Evolutionary conservation across 345 rosid species (phyloP).

Genomic region (Eucalyptus caleyi): DNA sequence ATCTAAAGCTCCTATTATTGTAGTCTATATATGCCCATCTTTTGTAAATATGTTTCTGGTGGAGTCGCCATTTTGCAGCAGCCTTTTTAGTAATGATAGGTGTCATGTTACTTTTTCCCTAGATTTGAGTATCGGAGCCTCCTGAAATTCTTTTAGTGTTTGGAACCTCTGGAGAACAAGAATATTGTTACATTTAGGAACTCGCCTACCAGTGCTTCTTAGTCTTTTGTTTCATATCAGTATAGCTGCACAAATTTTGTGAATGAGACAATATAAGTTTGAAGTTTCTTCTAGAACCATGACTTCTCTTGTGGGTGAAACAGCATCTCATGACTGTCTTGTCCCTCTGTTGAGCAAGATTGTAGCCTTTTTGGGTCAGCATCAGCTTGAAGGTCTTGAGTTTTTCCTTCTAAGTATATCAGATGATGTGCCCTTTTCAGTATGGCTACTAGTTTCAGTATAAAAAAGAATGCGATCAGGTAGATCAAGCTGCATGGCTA

Average conservation of each 20-base stretch:
- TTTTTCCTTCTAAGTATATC: background rate
- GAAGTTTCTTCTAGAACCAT: background rate
- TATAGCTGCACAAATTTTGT: background rate
- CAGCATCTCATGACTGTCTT: background rate
- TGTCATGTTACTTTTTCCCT: background rate
- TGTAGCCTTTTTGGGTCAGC: background rate
- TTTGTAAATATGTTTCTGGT: background rate
- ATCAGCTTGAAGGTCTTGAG: background rate
- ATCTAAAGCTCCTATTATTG: background rate
- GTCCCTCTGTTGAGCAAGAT: background rate
- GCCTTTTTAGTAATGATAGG: background rate
- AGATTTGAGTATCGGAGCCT: background rate
- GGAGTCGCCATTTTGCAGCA: background rate
- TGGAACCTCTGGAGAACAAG: background rate
- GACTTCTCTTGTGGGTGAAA: background rate
- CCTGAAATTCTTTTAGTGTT: background rate
- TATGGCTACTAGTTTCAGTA: background rate
- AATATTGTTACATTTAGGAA: background rate
- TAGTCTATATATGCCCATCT: background rate
- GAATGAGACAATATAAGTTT: background rate
- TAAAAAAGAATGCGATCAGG: background rate
- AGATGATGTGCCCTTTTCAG: background rate
- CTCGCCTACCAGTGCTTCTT: background rate
- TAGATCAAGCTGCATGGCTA: background rate
- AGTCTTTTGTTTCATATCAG: background rate